phyloP scores from a whole-genome alignment of 345 rosid species.

The Camelina sativa region DNA sequence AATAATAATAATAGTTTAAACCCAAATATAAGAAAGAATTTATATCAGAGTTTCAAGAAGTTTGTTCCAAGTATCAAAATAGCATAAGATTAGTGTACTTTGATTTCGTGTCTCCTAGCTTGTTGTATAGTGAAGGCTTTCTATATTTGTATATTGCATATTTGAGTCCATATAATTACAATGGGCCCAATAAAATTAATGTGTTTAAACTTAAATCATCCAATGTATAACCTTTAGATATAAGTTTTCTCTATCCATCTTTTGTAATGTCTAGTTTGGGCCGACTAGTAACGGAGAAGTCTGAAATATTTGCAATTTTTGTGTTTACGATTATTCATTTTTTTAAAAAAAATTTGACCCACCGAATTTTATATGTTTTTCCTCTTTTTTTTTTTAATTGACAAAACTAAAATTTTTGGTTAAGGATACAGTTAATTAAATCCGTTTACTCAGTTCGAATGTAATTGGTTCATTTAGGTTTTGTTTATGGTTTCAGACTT shows the following conservation, averaged over 20 bases:
- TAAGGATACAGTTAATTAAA: not conserved
- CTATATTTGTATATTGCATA: not conserved
- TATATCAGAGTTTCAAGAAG: not conserved
- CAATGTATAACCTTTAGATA: not conserved
- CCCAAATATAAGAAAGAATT: not conserved
- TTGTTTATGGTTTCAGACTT: too few relatives aligned
- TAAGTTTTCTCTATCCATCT: too few relatives aligned
- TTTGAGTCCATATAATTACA: constrained; percentile 7
- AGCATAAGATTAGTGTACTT: not conserved
- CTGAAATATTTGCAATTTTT: not conserved
- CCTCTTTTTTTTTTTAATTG: not conserved
- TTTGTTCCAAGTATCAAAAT: not conserved
- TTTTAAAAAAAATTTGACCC: too few relatives aligned
- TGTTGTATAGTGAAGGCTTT: not conserved
- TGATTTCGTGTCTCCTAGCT: not conserved
- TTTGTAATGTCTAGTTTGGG: not conserved
- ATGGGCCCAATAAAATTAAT: not conserved
- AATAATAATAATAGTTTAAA: not conserved
- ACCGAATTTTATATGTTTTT: too few relatives aligned
- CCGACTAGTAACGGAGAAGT: not conserved
- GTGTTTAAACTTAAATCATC: not conserved
- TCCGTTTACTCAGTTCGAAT: not conserved
- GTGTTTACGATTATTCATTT: not conserved
- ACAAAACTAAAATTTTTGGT: not conserved
- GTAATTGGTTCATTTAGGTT: not conserved